phyloP scores from a whole-genome alignment of 2,329 filamentous ascomycete species.

The Cephalotrichum gorgonifer region DNA sequence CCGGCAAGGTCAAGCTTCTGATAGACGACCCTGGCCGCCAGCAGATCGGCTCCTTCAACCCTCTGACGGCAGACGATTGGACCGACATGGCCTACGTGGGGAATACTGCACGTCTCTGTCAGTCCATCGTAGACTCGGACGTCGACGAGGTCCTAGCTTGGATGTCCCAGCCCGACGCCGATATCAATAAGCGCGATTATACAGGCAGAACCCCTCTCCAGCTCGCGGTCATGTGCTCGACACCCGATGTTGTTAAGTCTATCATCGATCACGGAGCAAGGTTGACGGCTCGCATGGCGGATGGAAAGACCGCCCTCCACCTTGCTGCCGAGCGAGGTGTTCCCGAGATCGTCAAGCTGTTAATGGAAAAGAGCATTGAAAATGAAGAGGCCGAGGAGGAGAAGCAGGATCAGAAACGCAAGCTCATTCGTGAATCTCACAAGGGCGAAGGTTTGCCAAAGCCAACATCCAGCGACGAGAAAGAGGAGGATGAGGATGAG shows the following conservation, averaged over 20 bases:
- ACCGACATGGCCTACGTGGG: constrained; percentile 86
- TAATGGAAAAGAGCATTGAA: constrained; percentile 62
- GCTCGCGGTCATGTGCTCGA: constrained; percentile 59
- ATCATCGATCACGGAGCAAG: constrained; percentile 65
- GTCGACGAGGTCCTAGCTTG: constrained; percentile 61
- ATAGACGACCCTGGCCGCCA: constrained; percentile 76
- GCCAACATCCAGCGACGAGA: constrained; percentile 8
- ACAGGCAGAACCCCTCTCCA: constrained; percentile 73
- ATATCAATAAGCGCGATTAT: constrained; percentile 66
- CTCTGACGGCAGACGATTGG: constrained; percentile 73
- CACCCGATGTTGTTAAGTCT: constrained; percentile 57
- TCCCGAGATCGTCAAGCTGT: constrained; percentile 56
- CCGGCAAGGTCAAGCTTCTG: constrained; percentile 62
- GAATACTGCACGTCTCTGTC: constrained; percentile 65
- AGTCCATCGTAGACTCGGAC: constrained; percentile 70
- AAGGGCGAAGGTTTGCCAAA: constrained; percentile 4
- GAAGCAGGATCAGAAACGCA: constrained; percentile 38
- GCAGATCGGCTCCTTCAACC: constrained; percentile 62
- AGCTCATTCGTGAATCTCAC: constrained; percentile 13
- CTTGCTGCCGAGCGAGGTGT: constrained; percentile 64
- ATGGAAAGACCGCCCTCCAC: constrained; percentile 76
- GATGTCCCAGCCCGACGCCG: constrained; percentile 54
- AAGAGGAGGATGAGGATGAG: constrained; percentile 24
- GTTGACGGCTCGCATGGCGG: constrained; percentile 63
- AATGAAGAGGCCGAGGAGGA: constrained; percentile 62